phyloP scores from a whole-genome alignment of 371 early-diverging fungal species.

The Rhizopus stolonifer region DNA sequence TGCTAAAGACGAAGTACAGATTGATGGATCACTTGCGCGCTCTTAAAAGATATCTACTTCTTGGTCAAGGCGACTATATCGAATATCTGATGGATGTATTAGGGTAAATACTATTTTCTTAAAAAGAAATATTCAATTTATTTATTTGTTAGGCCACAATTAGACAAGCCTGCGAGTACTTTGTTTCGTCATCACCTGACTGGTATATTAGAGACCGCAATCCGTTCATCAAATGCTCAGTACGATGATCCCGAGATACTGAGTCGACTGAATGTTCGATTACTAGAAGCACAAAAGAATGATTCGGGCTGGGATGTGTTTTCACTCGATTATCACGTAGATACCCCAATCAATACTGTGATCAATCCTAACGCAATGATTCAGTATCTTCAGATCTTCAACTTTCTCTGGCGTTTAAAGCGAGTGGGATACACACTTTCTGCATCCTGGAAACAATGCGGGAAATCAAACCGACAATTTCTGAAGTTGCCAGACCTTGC shows the following conservation, averaged over 20 bases:
- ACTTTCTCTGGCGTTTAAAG: slow-evolving; percentile 89
- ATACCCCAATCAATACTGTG: slow-evolving; percentile 85
- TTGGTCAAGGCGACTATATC: slow-evolving; percentile 96
- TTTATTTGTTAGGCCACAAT: slow-evolving; percentile 38
- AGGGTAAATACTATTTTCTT: neutral
- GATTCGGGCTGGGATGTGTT: slow-evolving; percentile 94
- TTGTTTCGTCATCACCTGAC: slow-evolving; percentile 89
- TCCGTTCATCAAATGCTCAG: slow-evolving; percentile 90
- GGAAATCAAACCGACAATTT: slow-evolving; percentile 62
- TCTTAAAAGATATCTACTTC: slow-evolving; percentile 82
- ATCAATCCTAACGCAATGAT: slow-evolving; percentile 74
- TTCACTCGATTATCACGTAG: slow-evolving; percentile 80
- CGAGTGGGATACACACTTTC: slow-evolving; percentile 81
- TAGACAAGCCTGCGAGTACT: slow-evolving; percentile 73
- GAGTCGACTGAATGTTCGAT: slow-evolving; percentile 74
- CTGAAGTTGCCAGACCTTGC: slow-evolving; percentile 35
- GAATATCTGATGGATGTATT: slow-evolving; percentile 79
- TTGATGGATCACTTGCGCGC: slow-evolving; percentile 87
- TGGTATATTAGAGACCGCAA: slow-evolving; percentile 80
- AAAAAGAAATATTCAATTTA: neutral
- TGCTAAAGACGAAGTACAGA: slow-evolving; percentile 75
- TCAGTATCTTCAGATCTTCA: slow-evolving; percentile 80
- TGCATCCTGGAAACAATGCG: slow-evolving; percentile 77
- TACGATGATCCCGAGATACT: slow-evolving; percentile 81
- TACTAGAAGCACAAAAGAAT: slow-evolving; percentile 67